Conservation (phyloP, 2,329 filamentous ascomycete species). For the Cadophora gregata region DNA sequence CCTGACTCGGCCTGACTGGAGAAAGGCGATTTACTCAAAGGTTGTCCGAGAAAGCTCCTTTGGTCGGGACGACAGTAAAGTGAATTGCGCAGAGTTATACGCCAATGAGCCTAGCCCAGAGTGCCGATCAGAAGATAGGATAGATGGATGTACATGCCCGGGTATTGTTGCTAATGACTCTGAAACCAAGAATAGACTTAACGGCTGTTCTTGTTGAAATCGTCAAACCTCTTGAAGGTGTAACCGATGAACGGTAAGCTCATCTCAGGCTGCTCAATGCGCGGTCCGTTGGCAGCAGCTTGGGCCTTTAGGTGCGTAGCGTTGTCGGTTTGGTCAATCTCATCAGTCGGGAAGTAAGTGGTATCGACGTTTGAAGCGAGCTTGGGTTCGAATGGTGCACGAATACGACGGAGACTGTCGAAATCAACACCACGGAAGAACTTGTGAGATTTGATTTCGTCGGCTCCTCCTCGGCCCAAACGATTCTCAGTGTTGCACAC, state of each 20-base stretch:
- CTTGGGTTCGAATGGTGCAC: conserved; percentile 94
- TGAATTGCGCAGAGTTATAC: not conserved
- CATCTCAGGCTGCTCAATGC: conserved; percentile 89
- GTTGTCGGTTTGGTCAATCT: conserved; percentile 96
- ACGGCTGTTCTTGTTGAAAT: conserved; percentile 42
- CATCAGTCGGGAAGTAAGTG: conserved; percentile 97
- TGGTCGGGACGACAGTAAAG: not conserved
- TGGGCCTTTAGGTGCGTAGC: conserved; percentile 80
- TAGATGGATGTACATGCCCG: not conserved
- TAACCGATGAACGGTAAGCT: conserved; percentile 96
- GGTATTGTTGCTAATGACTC: not conserved
- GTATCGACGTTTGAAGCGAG: conserved; percentile 94
- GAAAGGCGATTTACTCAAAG: conserved; percentile 33
- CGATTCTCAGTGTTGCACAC: conserved; percentile 94
- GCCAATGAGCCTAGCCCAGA: not conserved
- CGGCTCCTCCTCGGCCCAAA: conserved; percentile 83
- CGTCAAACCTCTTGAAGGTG: conserved; percentile 95
- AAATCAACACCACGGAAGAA: conserved; percentile 99
- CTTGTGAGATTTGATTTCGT: conserved; percentile 90
- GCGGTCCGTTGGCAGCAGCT: conserved; percentile 63
- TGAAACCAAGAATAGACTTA: not conserved
- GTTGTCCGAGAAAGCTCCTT: conserved; percentile 29
- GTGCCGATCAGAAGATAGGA: not conserved
- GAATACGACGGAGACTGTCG: conserved; percentile 88
- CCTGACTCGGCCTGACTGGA: conserved; percentile 27